Conservation (phyloP, 768 basidiomycete species). For the Auriscalpium orientale region DNA sequence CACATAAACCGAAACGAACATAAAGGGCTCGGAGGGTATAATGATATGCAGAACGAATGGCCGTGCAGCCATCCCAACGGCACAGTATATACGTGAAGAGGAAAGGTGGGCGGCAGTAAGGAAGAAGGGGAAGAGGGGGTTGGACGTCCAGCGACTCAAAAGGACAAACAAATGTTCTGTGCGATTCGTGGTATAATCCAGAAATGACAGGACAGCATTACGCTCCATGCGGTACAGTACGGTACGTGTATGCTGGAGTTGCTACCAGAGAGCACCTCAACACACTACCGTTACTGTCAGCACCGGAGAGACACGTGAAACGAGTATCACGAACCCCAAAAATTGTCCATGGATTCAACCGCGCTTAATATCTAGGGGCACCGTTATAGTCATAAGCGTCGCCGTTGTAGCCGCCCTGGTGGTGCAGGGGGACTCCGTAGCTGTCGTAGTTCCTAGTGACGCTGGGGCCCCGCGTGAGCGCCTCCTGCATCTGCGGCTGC, state of each 20-base stretch:
- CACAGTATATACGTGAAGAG: not conserved
- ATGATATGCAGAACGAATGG: not conserved
- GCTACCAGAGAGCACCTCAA: not conserved
- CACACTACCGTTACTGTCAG: not conserved
- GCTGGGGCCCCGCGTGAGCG: conserved; percentile 40
- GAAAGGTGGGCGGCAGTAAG: not conserved
- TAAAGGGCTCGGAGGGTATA: not conserved
- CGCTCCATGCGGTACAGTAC: conserved; percentile 3
- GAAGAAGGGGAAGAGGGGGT: not conserved
- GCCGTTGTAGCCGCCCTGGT: conserved; percentile 37
- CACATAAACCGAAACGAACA: not conserved
- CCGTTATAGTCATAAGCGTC: conserved; percentile 21
- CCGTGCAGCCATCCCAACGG: conserved; percentile 2
- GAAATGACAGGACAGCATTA: conserved; percentile 3
- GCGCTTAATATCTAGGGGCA: conserved; percentile 5
- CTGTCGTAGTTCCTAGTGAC: conserved; percentile 43
- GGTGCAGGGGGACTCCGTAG: conserved; percentile 54
- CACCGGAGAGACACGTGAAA: not conserved
- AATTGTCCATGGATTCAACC: not conserved
- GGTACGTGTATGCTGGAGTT: not conserved
- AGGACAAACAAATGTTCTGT: not conserved
- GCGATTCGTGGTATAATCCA: not conserved
- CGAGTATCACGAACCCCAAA: not conserved
- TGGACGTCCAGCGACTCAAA: conserved; percentile 10
- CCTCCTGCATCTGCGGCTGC: conserved; percentile 55